A percentile compares a stretch with the other conserved stretches of the same genome.
Conservation (phyloP, 2,329 filamentous ascomycete species). For the Emergomyces africanus region DNA sequence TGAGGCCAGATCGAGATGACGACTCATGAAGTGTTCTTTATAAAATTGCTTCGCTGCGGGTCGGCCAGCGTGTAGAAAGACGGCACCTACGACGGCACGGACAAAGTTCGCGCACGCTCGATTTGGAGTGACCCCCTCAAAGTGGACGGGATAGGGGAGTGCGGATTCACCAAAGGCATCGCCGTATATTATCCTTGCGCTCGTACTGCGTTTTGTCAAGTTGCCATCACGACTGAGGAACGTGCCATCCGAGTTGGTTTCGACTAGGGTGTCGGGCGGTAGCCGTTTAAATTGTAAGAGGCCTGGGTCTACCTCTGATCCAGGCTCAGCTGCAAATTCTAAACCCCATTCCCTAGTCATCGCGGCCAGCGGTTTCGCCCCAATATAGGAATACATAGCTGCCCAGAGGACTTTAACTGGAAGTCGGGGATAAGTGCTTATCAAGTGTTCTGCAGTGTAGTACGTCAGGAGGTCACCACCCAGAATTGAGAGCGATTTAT, state of each 20-base stretch:
- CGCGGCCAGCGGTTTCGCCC: slow-evolving; percentile 57
- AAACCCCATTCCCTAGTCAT: slow-evolving; percentile 84
- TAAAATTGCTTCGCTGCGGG: slow-evolving; percentile 72
- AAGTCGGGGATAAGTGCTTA: slow-evolving; percentile 81
- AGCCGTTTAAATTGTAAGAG: slow-evolving; percentile 63
- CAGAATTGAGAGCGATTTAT: slow-evolving; percentile 66
- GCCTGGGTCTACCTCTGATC: slow-evolving; percentile 82
- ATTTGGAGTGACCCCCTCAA: slow-evolving; percentile 35
- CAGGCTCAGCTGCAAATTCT: slow-evolving; percentile 73
- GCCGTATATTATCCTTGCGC: slow-evolving; percentile 66
- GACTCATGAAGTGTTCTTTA: slow-evolving; percentile 66
- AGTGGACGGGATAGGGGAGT: slow-evolving; percentile 14
- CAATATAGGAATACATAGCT: slow-evolving; percentile 72
- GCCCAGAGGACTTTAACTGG: slow-evolving; percentile 81
- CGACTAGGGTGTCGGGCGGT: slow-evolving; percentile 27
- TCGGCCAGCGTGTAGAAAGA: slow-evolving; percentile 75
- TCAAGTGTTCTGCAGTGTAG: slow-evolving; percentile 75
- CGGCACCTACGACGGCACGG: slow-evolving; percentile 66
- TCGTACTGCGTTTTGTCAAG: slow-evolving; percentile 55
- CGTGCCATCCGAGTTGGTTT: slow-evolving; percentile 31
- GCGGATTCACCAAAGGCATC: slow-evolving; percentile 68
- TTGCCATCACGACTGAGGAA: slow-evolving; percentile 32
- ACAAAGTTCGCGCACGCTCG: slow-evolving; percentile 64
- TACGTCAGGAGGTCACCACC: slow-evolving; percentile 76
- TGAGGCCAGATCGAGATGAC: slow-evolving; percentile 59